Evolutionary conservation across 2,329 filamentous ascomycete species (phyloP).

Genomic region (Fusarium mundagurra): DNA sequence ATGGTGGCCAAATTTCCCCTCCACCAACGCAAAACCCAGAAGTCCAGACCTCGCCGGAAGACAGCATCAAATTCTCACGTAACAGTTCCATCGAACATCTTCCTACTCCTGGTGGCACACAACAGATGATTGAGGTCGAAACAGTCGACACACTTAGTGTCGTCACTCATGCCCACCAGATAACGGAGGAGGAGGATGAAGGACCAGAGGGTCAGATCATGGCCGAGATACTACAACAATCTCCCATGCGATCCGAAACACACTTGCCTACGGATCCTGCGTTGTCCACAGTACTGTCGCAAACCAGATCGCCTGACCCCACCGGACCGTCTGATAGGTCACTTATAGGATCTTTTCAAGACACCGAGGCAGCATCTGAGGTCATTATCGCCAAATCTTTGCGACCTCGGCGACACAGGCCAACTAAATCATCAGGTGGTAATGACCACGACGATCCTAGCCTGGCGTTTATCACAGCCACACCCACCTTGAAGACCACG

Average conservation of each 20-base stretch:
- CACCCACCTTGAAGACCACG: constrained; percentile 19
- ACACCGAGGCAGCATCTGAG: constrained; percentile 34
- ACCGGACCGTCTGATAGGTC: constrained; percentile 14
- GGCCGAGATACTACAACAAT: constrained; percentile 43
- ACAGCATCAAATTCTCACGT: constrained; percentile 10
- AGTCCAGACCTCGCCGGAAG: constrained; percentile 23
- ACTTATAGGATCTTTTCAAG: constrained; percentile 15
- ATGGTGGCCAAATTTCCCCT: constrained; percentile 35
- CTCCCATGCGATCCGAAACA: constrained; percentile 26
- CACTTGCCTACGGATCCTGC: constrained; percentile 15
- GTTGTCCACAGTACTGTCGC: constrained; percentile 12
- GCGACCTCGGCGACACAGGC: constrained; percentile 44
- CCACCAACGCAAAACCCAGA: constrained; percentile 33
- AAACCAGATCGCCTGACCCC: constrained; percentile 12
- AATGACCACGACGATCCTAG: constrained; percentile 44
- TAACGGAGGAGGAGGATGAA: constrained; percentile 35
- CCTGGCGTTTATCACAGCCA: constrained; percentile 41
- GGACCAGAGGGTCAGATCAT: constrained; percentile 45
- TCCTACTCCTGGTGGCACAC: constrained; percentile 39
- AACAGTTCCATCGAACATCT: constrained; percentile 23
- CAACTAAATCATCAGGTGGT: constrained; percentile 37
- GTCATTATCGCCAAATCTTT: constrained; percentile 44
- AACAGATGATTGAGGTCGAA: constrained; percentile 30
- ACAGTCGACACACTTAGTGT: constrained; percentile 17
- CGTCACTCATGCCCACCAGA: constrained; percentile 10